A percentile compares a stretch with the other conserved stretches of the same genome.
phyloP scores from a whole-genome alignment of 2,329 filamentous ascomycete species.

The Ceratocystis albifundus region DNA sequence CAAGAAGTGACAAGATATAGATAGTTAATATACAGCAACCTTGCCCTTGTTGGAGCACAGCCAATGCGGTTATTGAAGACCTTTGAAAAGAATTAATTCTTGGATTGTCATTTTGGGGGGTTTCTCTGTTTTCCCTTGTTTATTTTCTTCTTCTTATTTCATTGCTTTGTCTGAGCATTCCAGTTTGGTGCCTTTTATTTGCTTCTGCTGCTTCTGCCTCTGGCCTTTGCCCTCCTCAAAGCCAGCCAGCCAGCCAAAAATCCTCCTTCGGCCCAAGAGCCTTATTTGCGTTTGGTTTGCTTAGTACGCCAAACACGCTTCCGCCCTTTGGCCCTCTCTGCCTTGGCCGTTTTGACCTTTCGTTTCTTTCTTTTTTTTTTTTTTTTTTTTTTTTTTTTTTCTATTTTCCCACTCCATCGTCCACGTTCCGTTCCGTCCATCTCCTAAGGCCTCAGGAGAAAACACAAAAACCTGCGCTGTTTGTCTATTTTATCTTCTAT shows the following conservation, averaged over 20 bases:
- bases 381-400: not conserved
- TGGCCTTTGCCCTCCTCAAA: not conserved
- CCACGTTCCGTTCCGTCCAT: conserved; percentile 2
- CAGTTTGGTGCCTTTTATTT: not conserved
- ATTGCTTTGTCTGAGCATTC: not conserved
- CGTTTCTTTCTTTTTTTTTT: not conserved
- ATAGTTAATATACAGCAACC: not conserved
- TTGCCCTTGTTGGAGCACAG: not conserved
- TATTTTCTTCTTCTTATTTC: not conserved
- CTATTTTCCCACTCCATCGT: not conserved
- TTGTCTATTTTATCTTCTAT: conserved; percentile 1
- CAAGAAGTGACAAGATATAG: not conserved
- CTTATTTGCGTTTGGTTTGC: conserved; percentile 11
- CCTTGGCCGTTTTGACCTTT: not conserved
- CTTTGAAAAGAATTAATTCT: too few relatives aligned
- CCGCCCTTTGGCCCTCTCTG: not conserved
- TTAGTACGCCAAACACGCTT: conserved; percentile 20
- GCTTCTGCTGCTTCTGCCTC: not conserved
- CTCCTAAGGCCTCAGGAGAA: not conserved
- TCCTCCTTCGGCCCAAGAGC: too few relatives aligned
- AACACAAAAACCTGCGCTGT: not conserved
- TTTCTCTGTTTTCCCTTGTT: not conserved
- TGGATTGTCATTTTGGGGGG: not conserved
- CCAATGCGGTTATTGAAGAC: not conserved
- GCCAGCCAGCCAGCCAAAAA: not conserved